A percentile compares a stretch with the other conserved stretches of the same genome.
phyloP scores from a whole-genome alignment of 345 rosid genomes.

The Salix koriyanagi region DNA sequence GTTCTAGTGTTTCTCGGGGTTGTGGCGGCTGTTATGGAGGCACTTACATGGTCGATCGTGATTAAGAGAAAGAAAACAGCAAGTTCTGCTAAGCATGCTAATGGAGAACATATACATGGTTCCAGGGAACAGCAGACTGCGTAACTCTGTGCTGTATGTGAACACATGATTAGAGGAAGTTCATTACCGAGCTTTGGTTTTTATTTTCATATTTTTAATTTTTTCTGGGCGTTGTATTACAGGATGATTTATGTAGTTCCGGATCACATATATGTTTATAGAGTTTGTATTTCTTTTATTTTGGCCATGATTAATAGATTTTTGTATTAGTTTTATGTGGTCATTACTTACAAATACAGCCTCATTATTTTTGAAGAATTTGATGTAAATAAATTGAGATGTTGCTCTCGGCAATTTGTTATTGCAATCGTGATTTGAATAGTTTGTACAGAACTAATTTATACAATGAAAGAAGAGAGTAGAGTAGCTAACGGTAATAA shows the following conservation, averaged over 20 bases:
- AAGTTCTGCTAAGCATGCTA: conserved; percentile 21
- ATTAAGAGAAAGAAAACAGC: conserved; percentile 48
- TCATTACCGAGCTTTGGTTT: no score
- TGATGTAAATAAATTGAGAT: no score
- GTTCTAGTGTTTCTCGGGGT: conserved; percentile 55
- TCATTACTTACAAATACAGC: not conserved
- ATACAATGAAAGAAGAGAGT: no score
- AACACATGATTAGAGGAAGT: not conserved
- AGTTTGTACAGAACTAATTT: no score
- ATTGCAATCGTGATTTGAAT: no score
- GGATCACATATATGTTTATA: not conserved
- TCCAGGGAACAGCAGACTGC: conserved; percentile 3
- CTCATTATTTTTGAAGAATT: no score
- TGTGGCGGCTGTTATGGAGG: conserved; percentile 46
- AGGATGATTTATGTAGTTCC: not conserved
- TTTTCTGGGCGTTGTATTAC: not conserved
- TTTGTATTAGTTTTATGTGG: not conserved
- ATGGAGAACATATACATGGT: conserved; percentile 38
- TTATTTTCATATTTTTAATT: not conserved
- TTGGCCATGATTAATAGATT: not conserved
- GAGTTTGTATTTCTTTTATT: no score
- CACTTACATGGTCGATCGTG: conserved; percentile 68
- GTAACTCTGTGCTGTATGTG: not conserved
- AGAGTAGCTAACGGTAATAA: no score
- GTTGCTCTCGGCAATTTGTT: no score